Percentiles rank a stretch among this genome's conserved stretches.
phyloP scores from a whole-genome alignment of 164 flowering plant genomes.

The Piper betle region DNA sequence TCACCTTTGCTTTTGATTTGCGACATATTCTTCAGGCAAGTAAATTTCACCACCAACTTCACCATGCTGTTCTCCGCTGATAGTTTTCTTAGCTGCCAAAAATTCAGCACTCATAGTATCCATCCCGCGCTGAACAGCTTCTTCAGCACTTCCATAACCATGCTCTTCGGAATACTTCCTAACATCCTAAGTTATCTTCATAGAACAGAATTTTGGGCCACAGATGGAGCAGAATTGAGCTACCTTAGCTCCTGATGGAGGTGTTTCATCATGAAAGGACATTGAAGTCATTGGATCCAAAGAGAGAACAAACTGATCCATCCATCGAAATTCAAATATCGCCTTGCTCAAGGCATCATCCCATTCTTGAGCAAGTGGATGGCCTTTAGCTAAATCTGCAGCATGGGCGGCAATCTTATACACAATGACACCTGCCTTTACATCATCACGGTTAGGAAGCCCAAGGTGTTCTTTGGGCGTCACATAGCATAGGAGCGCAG shows the following conservation, averaged over 20 bases:
- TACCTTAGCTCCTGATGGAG: conserved; percentile 95
- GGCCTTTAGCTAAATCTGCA: conserved; percentile 91
- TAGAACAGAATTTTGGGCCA: conserved; percentile 98
- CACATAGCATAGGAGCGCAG: conserved; percentile 97
- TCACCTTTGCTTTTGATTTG: conserved; percentile 22
- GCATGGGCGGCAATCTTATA: conserved; percentile 99
- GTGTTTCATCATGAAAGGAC: conserved; percentile 95
- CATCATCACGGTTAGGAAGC: conserved; percentile 93
- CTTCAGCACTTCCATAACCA: conserved; percentile 93
- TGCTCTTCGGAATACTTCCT: conserved; percentile 95
- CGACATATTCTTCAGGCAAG: conserved; percentile 48
- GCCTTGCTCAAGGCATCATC: conserved; percentile 99
- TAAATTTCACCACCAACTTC: conserved; percentile 95
- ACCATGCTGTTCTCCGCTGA: conserved; percentile 95
- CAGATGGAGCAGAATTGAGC: conserved; percentile 99
- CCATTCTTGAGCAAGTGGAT: conserved; percentile 95
- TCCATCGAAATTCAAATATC: conserved; percentile 93
- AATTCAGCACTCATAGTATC: conserved; percentile 96
- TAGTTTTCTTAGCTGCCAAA: conserved; percentile 80
- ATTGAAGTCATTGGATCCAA: conserved; percentile 96
- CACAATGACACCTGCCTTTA: conserved; percentile 94
- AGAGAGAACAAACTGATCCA: conserved; percentile 96
- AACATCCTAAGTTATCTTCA: conserved; percentile 99
- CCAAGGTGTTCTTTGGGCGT: conserved; percentile 99
- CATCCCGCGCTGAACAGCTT: conserved; percentile 82